These are phyloP conservation scores for Penicillium manginii DNA, from an alignment of 495 filamentous ascomycete genomes.

Conservation along the genomic window DNA sequence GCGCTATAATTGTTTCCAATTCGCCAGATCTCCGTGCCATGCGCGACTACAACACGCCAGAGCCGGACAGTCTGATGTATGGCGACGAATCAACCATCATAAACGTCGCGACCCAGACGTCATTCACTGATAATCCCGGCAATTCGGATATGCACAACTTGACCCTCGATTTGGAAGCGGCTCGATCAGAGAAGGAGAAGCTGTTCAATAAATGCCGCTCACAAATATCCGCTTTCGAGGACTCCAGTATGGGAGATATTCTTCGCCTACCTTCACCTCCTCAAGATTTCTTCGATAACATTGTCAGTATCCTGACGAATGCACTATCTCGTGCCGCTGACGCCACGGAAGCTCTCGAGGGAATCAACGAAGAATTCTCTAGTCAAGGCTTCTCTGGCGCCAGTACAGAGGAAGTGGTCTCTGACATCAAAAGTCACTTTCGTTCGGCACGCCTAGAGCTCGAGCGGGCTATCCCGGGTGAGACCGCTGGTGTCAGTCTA, in stretches of 20 bases:
- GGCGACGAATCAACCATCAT: conserved; percentile 7
- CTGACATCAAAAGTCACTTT: conserved; percentile 55
- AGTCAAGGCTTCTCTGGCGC: conserved; percentile 59
- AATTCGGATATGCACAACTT: conserved; percentile 31
- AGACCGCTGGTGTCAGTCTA: conserved; percentile 51
- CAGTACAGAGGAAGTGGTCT: conserved; percentile 52
- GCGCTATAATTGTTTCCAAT: conserved; percentile 36
- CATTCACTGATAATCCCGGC: conserved; percentile 12
- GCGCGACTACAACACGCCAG: conserved; percentile 9
- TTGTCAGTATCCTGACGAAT: conserved; percentile 36
- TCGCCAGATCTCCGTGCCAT: conserved; percentile 38
- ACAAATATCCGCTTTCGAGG: conserved; percentile 34
- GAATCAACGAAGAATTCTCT: conserved; percentile 46
- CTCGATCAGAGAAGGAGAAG: conserved; percentile 41
- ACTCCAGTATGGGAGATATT: conserved; percentile 36
- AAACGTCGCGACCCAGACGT: conserved; percentile 26
- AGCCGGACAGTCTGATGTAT: conserved; percentile 25
- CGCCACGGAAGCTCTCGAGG: conserved; percentile 39
- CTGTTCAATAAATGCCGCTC: conserved; percentile 47
- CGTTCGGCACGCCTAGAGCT: conserved; percentile 69
- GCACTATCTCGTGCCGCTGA: conserved; percentile 44
- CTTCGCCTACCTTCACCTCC: conserved; percentile 43
- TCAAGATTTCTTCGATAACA: conserved; percentile 40
- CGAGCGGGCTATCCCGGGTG: conserved; percentile 68
- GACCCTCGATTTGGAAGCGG: conserved; percentile 38